These are phyloP conservation scores for Poa annua DNA, from an alignment of 176 grass and related monocot species.

Conservation along the genomic window DNA sequence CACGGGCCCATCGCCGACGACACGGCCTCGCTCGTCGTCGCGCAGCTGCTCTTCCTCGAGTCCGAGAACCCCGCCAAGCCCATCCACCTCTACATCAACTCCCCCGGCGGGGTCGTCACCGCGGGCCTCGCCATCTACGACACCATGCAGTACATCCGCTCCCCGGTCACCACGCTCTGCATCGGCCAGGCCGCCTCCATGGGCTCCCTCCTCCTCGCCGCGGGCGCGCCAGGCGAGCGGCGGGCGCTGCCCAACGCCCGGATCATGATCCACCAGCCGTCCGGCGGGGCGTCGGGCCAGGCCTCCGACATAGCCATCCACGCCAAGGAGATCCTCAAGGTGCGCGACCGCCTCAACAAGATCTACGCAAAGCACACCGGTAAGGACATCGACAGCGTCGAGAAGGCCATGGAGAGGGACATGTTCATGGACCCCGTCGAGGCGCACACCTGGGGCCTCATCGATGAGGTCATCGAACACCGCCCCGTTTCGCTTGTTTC, in stretches of 20 bases:
- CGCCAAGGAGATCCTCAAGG: conserved; percentile 94
- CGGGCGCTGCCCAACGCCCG: conserved; percentile 83
- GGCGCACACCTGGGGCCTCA: conserved; percentile 79
- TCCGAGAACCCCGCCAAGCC: conserved; percentile 94
- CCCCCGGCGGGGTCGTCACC: conserved; percentile 80
- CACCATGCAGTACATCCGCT: conserved; percentile 94
- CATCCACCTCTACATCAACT: conserved; percentile 97
- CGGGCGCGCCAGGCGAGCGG: conserved; percentile 75
- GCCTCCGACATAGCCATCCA: conserved; percentile 88
- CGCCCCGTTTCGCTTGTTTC: conserved; percentile 72
- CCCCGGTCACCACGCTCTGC: conserved; percentile 90
- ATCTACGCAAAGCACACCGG: conserved; percentile 88
- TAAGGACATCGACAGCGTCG: conserved; percentile 63
- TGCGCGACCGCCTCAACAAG: conserved; percentile 83
- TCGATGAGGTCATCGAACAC: conserved; percentile 94
- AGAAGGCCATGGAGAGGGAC: conserved; percentile 85
- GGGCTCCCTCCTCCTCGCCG: conserved; percentile 87
- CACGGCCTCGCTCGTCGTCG: conserved; percentile 74
- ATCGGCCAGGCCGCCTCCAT: conserved; percentile 95
- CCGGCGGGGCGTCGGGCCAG: conserved; percentile 75
- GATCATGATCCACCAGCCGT: conserved; percentile 97
- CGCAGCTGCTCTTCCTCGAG: conserved; percentile 95
- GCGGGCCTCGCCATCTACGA: conserved; percentile 95
- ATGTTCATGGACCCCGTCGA: conserved; percentile 88
- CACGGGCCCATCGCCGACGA: conserved; percentile 84